Conservation (phyloP, 768 basidiomycete species). For the Podaxis sp. region DNA sequence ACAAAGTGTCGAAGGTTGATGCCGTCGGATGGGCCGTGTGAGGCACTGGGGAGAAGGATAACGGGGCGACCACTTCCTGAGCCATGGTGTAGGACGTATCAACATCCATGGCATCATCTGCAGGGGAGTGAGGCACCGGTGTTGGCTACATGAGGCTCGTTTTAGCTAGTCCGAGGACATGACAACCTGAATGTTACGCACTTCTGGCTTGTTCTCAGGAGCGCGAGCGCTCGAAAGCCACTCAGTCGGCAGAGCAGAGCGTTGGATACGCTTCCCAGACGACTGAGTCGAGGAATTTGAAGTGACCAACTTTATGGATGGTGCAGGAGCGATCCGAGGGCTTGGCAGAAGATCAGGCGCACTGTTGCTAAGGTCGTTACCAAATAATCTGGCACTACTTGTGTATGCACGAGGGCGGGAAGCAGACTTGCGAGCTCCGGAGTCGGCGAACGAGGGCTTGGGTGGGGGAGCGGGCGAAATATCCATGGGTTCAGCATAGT, state of each 20-base stretch:
- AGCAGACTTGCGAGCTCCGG: slow-evolving; percentile 18
- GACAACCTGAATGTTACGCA: slow-evolving; percentile 16
- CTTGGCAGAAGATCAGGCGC: slow-evolving; percentile 25
- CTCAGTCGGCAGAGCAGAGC: slow-evolving; percentile 58
- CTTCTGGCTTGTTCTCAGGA: slow-evolving; percentile 20
- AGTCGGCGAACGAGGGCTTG: slow-evolving; percentile 23
- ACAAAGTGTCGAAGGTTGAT: slow-evolving; percentile 54
- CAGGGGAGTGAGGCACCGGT: slow-evolving; percentile 37
- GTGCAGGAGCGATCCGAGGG: slow-evolving; percentile 25
- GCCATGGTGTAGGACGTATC: slow-evolving; percentile 48
- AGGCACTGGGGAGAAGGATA: slow-evolving; percentile 32
- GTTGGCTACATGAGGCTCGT: slow-evolving; percentile 25
- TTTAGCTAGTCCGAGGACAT: background rate
- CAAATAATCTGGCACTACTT: slow-evolving; percentile 63
- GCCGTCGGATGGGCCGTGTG: slow-evolving; percentile 49
- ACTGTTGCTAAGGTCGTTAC: slow-evolving; percentile 66
- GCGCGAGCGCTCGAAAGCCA: slow-evolving; percentile 41
- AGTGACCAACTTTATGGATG: slow-evolving; percentile 26
- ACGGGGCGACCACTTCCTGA: slow-evolving; percentile 16
- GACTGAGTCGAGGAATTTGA: slow-evolving; percentile 34
- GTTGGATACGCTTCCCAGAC: slow-evolving; percentile 50
- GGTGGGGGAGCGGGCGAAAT: slow-evolving; percentile 63
- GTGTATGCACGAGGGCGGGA: slow-evolving; percentile 64
- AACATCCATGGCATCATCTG: slow-evolving; percentile 76
- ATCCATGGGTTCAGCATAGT: slow-evolving; percentile 59